Evolutionary conservation across 2,329 filamentous ascomycete genomes (phyloP).

Genomic region (Whalleya microplaca): DNA sequence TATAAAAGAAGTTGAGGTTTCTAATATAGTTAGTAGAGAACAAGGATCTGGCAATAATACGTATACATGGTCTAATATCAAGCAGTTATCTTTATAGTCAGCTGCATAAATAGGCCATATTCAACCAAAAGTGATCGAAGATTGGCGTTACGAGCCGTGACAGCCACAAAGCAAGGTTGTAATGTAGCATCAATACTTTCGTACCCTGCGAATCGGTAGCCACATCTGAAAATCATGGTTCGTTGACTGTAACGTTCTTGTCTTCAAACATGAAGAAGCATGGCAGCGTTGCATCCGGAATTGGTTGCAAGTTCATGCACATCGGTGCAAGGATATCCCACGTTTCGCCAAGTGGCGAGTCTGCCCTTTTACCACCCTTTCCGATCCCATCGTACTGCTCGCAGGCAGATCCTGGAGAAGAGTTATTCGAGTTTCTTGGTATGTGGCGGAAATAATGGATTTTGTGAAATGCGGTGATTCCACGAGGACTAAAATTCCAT

Average conservation of each 20-base stretch:
- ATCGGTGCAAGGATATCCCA: constrained; percentile 17
- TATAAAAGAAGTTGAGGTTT: no score
- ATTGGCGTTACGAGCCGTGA: not conserved
- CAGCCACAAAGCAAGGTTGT: not conserved
- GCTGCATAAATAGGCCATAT: not conserved
- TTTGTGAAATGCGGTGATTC: not conserved
- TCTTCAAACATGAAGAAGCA: constrained; percentile 3
- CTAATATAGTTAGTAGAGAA: not conserved
- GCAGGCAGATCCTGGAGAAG: not conserved
- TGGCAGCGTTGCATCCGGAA: constrained; percentile 12
- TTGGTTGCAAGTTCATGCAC: constrained; percentile 15
- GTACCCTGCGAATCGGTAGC: constrained; percentile 1
- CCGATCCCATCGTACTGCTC: constrained; percentile 7
- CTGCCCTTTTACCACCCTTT: constrained; percentile 2
- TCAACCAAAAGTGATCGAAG: not conserved
- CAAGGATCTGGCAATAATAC: not conserved
- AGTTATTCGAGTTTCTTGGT: constrained; percentile 2
- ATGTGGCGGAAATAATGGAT: not conserved
- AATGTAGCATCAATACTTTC: not conserved
- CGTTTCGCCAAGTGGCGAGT: constrained; percentile 5
- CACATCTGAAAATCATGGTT: constrained; percentile 1
- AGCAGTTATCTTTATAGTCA: not conserved
- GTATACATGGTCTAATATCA: not conserved
- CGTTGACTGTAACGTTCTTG: constrained; percentile 6
- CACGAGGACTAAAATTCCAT: not conserved